These are phyloP conservation scores for Aspergillus indologenus DNA, from an alignment of 495 filamentous ascomycete genomes.

Conservation along the genomic window DNA sequence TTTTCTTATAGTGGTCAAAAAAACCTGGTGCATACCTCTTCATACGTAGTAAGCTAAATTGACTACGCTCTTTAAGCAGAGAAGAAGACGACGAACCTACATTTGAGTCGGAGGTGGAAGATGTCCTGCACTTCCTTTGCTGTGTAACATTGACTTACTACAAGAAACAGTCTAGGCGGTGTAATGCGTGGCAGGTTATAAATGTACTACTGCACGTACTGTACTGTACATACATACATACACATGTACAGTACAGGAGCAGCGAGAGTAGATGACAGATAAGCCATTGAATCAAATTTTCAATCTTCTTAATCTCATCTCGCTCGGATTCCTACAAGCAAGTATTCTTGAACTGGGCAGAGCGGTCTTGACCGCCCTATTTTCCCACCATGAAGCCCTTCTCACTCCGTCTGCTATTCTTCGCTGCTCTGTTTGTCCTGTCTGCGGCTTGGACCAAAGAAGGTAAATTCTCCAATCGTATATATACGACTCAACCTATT, in stretches of 20 bases:
- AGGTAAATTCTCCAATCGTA: slow-evolving; percentile 48
- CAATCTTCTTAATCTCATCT: neutral
- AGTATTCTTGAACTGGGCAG: slow-evolving; percentile 8
- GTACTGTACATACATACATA: no score
- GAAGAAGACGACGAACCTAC: no score
- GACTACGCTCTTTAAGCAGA: no score
- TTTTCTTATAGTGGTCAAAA: no score
- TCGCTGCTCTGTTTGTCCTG: slow-evolving; percentile 52
- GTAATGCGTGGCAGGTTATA: neutral
- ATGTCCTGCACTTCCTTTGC: no score
- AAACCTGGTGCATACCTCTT: no score
- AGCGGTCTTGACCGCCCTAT: slow-evolving; percentile 30
- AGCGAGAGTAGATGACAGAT: slow-evolving; percentile 24
- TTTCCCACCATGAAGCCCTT: slow-evolving; percentile 37
- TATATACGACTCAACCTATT: neutral
- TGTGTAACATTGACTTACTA: no score
- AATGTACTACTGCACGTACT: no score
- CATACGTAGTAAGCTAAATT: no score
- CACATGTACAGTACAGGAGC: no score
- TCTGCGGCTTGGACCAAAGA: slow-evolving; percentile 80
- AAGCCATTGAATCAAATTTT: neutral
- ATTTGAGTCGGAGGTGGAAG: no score
- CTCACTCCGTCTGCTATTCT: slow-evolving; percentile 30
- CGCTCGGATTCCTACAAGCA: slow-evolving; percentile 8
- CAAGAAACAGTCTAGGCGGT: neutral